A percentile compares a stretch with the other conserved stretches of the same genome.
Conservation (phyloP, 2,329 filamentous ascomycete genomes). For the Neopestalotiopsis clavispora region DNA sequence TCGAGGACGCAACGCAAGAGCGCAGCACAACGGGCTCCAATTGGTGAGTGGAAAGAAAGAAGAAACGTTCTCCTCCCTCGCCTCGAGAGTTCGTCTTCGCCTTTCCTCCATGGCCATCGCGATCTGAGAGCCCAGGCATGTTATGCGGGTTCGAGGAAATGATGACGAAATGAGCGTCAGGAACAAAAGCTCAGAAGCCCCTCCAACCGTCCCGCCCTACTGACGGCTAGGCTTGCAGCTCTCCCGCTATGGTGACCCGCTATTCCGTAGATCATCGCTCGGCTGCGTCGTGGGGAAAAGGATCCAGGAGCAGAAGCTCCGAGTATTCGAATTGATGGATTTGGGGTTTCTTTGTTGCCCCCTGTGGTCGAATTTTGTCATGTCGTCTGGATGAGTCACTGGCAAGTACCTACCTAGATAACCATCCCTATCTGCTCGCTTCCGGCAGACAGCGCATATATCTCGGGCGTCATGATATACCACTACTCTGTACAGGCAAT, state of each 20-base stretch:
- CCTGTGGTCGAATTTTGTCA: background rate
- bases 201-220: background rate
- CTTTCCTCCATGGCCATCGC: background rate
- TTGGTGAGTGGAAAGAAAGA: background rate
- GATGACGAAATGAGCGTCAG: conserved; percentile 10
- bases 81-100: background rate
- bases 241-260: background rate
- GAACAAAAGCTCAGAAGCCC: background rate
- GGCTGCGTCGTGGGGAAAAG: background rate
- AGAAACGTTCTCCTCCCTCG: background rate
- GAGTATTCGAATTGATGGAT: background rate
- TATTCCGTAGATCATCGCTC: background rate
- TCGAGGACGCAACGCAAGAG: background rate
- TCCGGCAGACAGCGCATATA: background rate
- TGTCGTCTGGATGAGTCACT: background rate
- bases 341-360: background rate
- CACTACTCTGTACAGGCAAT: background rate
- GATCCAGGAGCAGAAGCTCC: conserved; percentile 5
- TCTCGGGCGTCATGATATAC: background rate
- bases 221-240: background rate
- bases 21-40: background rate
- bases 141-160: conserved; percentile 4
- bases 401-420: too few relatives aligned
- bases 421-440: too few relatives aligned
- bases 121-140: background rate